Evolutionary conservation across 805 yeast species (phyloP).

Genomic region (Wickerhamomyces kurtzmanii): DNA sequence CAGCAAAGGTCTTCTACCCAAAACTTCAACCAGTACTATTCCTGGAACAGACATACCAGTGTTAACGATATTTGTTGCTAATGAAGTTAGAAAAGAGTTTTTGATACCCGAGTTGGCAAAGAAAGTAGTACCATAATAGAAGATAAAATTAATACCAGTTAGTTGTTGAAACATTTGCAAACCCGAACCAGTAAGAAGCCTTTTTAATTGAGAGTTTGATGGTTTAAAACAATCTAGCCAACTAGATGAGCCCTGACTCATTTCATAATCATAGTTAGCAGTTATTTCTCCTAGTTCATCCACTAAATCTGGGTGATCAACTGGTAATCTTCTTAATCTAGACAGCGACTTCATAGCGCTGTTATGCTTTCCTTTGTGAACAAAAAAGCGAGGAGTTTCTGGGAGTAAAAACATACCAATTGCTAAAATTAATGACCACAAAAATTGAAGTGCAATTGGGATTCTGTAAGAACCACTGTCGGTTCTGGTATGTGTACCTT

Average conservation of each 20-base stretch:
- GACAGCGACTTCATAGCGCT: slow-evolving; percentile 48
- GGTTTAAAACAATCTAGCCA: slow-evolving; percentile 25
- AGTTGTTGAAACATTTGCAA: slow-evolving; percentile 50
- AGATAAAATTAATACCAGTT: slow-evolving; percentile 64
- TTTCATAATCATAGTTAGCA: slow-evolving; percentile 37
- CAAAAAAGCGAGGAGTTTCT: slow-evolving; percentile 67
- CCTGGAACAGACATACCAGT: slow-evolving; percentile 45
- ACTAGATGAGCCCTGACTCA: slow-evolving; percentile 16
- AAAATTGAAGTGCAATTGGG: slow-evolving; percentile 63
- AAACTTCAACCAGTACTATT: slow-evolving; percentile 38
- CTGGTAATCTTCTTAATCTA: slow-evolving; percentile 40
- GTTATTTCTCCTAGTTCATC: slow-evolving; percentile 38
- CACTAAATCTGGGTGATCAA: slow-evolving; percentile 30
- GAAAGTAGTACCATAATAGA: slow-evolving; percentile 60
- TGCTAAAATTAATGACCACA: slow-evolving; percentile 57
- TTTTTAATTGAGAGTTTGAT: slow-evolving; percentile 28
- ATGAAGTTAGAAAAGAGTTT: slow-evolving; percentile 34
- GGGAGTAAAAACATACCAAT: slow-evolving; percentile 61
- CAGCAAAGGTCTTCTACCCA: slow-evolving; percentile 60
- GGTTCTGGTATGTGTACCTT: slow-evolving; percentile 47
- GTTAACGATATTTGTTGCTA: slow-evolving; percentile 35
- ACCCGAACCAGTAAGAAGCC: slow-evolving; percentile 32
- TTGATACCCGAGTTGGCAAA: slow-evolving; percentile 41
- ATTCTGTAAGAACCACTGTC: slow-evolving; percentile 58
- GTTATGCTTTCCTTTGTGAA: slow-evolving; percentile 45